These are phyloP conservation scores for Rhodotorula diobovata DNA, from an alignment of 768 basidiomycete genomes.

Conservation along the genomic window DNA sequence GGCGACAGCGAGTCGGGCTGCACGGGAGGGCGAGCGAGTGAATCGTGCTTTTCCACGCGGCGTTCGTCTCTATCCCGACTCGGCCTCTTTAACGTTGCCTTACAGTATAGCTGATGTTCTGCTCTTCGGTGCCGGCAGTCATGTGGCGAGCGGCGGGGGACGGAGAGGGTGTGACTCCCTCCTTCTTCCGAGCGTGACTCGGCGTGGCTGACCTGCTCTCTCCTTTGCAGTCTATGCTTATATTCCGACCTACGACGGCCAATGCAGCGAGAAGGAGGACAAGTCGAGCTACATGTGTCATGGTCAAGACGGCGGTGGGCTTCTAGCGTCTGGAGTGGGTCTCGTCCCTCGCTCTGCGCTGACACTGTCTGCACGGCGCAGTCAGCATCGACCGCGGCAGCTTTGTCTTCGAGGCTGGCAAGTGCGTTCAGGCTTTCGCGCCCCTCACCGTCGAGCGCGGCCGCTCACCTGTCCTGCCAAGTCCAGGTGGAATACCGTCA, in stretches of 20 bases:
- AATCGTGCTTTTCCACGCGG: slow-evolving; percentile 2
- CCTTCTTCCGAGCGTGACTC: too few species aligned
- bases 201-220: not conserved
- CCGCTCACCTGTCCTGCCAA: not conserved
- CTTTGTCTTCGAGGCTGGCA: slow-evolving; percentile 11
- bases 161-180: not conserved
- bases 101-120: not conserved
- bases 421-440: not conserved
- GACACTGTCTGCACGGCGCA: not conserved
- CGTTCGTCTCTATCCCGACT: not conserved
- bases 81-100: too few species aligned
- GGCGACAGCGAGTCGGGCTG: slow-evolving; percentile 37
- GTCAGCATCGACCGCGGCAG: slow-evolving; percentile 18
- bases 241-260: slow-evolving; percentile 3
- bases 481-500: slow-evolving; percentile 15
- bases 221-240: slow-evolving; percentile 12
- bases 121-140: not conserved
- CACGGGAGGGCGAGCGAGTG: not conserved
- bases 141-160: slow-evolving; percentile 2
- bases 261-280: not conserved
- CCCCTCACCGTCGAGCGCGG: too few species aligned
- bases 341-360: too few species aligned
- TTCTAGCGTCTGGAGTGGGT: not conserved
- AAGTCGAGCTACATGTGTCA: slow-evolving; percentile 4
- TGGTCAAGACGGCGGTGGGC: not conserved